phyloP scores from a whole-genome alignment of 148 eudicot genomes.

The Heliamphora exappendiculata region DNA sequence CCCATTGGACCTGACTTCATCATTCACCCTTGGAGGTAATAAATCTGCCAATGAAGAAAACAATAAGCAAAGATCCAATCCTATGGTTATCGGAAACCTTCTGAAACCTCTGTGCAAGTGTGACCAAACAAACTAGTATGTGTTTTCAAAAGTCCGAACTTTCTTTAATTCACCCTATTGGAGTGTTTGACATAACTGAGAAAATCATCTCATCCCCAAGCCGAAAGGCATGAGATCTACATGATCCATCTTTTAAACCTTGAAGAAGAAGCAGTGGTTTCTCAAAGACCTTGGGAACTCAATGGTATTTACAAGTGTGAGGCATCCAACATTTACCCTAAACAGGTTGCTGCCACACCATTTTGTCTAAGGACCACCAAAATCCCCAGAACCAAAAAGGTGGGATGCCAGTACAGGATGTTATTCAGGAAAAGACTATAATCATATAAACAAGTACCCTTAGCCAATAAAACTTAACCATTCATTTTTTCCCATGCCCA shows the following conservation, averaged over 20 bases:
- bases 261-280: background rate
- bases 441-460: background rate
- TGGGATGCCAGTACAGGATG: background rate
- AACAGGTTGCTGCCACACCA: background rate
- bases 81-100: background rate
- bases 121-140: background rate
- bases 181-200: background rate
- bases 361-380: background rate
- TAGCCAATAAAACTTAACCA: background rate
- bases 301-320: background rate
- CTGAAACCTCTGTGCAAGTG: background rate
- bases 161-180: background rate
- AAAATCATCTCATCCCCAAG: background rate
- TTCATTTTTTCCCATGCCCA: background rate
- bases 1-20: constrained; percentile 34
- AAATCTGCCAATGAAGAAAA: constrained; percentile 25
- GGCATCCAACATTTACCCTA: background rate
- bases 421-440: background rate
- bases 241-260: constrained; percentile 8
- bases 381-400: background rate
- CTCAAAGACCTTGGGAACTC: constrained; percentile 4
- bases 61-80: background rate
- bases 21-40: constrained; percentile 21
- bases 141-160: background rate
- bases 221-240: background rate